phyloP scores from a whole-genome alignment of 306 rosid genomes.

The Medicago ruthenica region DNA sequence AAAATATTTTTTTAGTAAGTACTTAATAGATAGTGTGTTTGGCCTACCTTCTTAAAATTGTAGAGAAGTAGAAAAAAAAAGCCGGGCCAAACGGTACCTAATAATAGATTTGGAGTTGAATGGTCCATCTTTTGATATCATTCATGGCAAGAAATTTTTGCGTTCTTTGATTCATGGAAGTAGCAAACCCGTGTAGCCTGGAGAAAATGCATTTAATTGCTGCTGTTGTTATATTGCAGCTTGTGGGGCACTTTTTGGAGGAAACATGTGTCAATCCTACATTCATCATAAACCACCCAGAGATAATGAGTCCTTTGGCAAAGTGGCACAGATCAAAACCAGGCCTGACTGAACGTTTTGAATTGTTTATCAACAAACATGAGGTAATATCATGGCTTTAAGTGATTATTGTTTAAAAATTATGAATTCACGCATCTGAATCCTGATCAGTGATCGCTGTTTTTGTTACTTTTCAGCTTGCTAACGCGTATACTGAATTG shows the following conservation, averaged over 20 bases:
- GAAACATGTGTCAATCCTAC: conserved; percentile 85
- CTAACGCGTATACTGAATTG: conserved; percentile 93
- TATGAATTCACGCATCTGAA: background rate
- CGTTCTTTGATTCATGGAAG: background rate
- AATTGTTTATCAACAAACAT: conserved; percentile 81
- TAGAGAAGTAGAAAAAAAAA: too few relatives aligned
- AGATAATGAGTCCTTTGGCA: conserved; percentile 95
- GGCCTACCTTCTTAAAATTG: too few relatives aligned
- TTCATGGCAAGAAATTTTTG: background rate
- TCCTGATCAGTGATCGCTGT: conserved; percentile 11
- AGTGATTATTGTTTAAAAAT: background rate
- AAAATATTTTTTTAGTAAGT: too few relatives aligned
- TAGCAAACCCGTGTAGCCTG: background rate
- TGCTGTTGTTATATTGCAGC: conserved; percentile 57
- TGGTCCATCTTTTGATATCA: background rate
- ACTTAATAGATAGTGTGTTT: too few relatives aligned
- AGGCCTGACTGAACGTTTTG: conserved; percentile 90
- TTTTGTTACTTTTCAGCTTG: conserved; percentile 60
- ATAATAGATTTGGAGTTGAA: background rate
- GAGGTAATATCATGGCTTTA: conserved; percentile 58
- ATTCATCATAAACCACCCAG: conserved; percentile 86
- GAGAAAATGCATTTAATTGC: background rate
- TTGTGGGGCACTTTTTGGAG: conserved; percentile 94
- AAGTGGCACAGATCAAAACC: conserved; percentile 92
- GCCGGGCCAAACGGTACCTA: too few relatives aligned